These are phyloP conservation scores for Coemansia sp. DNA, from an alignment of 192 early-diverging fungal genomes.

Conservation along the genomic window DNA sequence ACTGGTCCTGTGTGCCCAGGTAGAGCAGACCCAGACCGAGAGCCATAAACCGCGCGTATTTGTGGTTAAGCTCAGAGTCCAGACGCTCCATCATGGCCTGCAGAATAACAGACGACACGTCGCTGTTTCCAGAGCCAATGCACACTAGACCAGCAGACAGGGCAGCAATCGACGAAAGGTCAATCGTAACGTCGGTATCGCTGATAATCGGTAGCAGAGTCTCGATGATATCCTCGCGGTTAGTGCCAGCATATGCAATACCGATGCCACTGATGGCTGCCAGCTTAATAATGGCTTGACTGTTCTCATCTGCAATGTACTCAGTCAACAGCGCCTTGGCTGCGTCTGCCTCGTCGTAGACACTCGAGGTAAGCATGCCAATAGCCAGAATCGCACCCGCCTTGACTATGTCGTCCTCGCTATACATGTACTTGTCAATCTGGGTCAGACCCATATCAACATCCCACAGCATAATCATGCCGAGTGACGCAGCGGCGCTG, in stretches of 20 bases:
- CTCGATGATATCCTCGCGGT: conserved; percentile 80
- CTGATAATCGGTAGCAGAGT: conserved; percentile 77
- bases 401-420: conserved; percentile 75
- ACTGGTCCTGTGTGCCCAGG: conserved; percentile 86
- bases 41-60: conserved; percentile 89
- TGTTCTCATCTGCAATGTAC: conserved; percentile 63
- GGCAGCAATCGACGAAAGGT: conserved; percentile 85
- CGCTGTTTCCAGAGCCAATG: conserved; percentile 85
- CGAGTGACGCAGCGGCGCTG: conserved; percentile 92
- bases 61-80: conserved; percentile 81
- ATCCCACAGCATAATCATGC: conserved; percentile 93
- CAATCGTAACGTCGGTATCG: conserved; percentile 79
- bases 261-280: conserved; percentile 89
- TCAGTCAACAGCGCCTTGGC: conserved; percentile 87
- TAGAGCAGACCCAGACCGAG: conserved; percentile 88
- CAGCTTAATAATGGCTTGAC: conserved; percentile 58
- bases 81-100: conserved; percentile 94
- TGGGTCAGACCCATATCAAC: conserved; percentile 84
- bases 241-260: conserved; percentile 91
- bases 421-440: conserved; percentile 95
- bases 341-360: conserved; percentile 88
- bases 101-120: conserved; percentile 86
- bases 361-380: conserved; percentile 86
- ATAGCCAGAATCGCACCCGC: conserved; percentile 93
- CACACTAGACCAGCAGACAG: conserved; percentile 90